phyloP scores from a whole-genome alignment of 768 basidiomycete species.

The Boletus vinaceobasis region DNA sequence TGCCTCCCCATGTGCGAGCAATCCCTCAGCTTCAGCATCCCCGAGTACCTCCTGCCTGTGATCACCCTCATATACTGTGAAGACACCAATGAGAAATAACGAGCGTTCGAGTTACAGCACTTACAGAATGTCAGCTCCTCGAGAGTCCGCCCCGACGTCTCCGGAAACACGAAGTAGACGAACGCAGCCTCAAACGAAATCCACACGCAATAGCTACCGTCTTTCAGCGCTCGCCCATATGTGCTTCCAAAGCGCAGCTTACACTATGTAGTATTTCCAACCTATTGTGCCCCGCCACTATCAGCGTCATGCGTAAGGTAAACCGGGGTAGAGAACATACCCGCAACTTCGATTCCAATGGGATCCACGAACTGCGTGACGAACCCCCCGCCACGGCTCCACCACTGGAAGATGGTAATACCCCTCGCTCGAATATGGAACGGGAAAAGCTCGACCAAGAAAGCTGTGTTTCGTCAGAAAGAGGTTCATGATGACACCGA shows the following conservation, averaged over 20 bases:
- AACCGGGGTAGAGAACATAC: not conserved
- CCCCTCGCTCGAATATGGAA: slow-evolving; percentile 61
- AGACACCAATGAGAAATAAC: no score
- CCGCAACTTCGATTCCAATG: slow-evolving; percentile 12
- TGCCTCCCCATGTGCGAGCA: not conserved
- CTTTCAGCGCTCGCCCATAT: not conserved
- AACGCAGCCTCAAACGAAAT: slow-evolving; percentile 9
- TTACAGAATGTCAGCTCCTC: slow-evolving; percentile 15
- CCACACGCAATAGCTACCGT: slow-evolving; percentile 9
- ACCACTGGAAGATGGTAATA: slow-evolving; percentile 59
- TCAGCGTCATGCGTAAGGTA: not conserved
- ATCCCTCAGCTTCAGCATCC: not conserved
- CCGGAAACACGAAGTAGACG: slow-evolving; percentile 13
- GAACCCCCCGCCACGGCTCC: slow-evolving; percentile 37
- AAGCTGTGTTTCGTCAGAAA: slow-evolving; percentile 36
- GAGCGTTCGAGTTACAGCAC: not conserved
- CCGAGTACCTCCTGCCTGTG: not conserved
- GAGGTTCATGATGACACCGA: no score
- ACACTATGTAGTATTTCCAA: slow-evolving; percentile 13
- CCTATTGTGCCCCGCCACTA: not conserved
- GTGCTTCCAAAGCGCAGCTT: not conserved
- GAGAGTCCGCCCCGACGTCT: slow-evolving; percentile 13
- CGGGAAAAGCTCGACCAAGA: slow-evolving; percentile 64
- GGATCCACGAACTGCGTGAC: slow-evolving; percentile 13
- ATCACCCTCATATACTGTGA: slow-evolving; percentile 2